A percentile compares a stretch with the other conserved stretches of the same genome.
phyloP scores from a whole-genome alignment of 2,329 filamentous ascomycete species.

The Trichoderma hamatum region DNA sequence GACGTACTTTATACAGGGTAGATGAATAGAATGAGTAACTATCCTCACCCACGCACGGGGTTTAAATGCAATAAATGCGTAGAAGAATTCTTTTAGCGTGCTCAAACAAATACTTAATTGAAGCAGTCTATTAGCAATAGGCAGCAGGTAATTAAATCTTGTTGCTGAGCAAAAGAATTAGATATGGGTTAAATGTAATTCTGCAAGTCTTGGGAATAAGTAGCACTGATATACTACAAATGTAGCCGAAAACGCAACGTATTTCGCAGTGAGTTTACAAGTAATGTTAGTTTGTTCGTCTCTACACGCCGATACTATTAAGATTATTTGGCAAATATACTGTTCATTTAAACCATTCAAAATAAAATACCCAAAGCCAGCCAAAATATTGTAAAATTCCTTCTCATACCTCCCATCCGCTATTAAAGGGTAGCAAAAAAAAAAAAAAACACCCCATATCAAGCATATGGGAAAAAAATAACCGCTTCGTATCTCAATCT shows the following conservation, averaged over 20 bases:
- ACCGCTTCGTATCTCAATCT: neutral
- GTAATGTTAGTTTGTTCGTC: no score
- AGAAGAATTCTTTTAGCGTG: neutral
- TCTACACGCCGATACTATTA: no score
- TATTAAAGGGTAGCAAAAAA: neutral
- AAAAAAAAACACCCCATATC: neutral
- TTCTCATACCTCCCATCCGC: neutral
- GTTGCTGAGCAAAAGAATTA: neutral
- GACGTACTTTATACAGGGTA: neutral
- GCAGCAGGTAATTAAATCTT: neutral
- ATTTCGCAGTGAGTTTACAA: no score
- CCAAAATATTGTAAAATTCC: neutral
- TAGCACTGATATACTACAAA: no score
- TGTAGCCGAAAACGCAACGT: no score
- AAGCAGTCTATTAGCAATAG: neutral
- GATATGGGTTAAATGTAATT: neutral
- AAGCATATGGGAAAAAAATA: neutral
- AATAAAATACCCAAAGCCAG: no score
- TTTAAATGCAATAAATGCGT: neutral
- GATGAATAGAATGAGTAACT: neutral
- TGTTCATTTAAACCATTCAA: rapidly evolving
- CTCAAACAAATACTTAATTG: neutral
- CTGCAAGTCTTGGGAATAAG: neutral
- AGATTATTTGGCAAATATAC: no score
- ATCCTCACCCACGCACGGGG: neutral